These are phyloP conservation scores for Silene vulgaris DNA, from an alignment of 179 eudicot genomes.

Conservation along the genomic window DNA sequence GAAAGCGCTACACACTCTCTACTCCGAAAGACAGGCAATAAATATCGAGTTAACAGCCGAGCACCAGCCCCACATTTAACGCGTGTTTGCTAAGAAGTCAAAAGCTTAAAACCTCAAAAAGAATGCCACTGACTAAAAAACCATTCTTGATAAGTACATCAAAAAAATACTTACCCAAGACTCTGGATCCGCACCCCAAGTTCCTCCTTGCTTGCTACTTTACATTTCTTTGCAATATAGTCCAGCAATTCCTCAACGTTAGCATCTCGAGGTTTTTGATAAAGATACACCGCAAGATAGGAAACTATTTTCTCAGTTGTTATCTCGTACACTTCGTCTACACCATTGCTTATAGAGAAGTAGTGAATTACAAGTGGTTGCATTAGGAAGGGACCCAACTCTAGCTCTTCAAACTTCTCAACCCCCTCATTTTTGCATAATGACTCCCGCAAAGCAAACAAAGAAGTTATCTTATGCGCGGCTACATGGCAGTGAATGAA, in stretches of 20 bases:
- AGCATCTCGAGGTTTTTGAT: slow-evolving; percentile 34
- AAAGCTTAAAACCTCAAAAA: not conserved
- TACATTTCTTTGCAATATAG: slow-evolving; percentile 52
- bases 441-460: slow-evolving; percentile 68
- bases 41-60: not conserved
- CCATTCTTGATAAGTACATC: not conserved
- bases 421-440: slow-evolving; percentile 72
- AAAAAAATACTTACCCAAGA: slow-evolving; percentile 57
- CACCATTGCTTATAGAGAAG: slow-evolving; percentile 51
- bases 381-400: slow-evolving; percentile 69
- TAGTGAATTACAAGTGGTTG: slow-evolving; percentile 80
- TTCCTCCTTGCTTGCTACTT: slow-evolving; percentile 43
- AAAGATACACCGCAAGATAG: slow-evolving; percentile 40
- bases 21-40: not conserved
- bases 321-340: slow-evolving; percentile 49
- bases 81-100: not conserved
- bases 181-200: slow-evolving; percentile 74
- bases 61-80: not conserved
- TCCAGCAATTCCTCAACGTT: slow-evolving; percentile 49
- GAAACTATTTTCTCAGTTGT: slow-evolving; percentile 54
- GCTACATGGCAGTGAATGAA: slow-evolving; percentile 86
- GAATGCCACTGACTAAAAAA: not conserved
- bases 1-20: not conserved
- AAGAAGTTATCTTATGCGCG: slow-evolving; percentile 54
- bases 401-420: slow-evolving; percentile 64